Percentiles rank a stretch among this genome's conserved stretches.
Evolutionary conservation across 805 yeast genomes (phyloP).

Genomic region (Suhomyces tanzawaensis): DNA sequence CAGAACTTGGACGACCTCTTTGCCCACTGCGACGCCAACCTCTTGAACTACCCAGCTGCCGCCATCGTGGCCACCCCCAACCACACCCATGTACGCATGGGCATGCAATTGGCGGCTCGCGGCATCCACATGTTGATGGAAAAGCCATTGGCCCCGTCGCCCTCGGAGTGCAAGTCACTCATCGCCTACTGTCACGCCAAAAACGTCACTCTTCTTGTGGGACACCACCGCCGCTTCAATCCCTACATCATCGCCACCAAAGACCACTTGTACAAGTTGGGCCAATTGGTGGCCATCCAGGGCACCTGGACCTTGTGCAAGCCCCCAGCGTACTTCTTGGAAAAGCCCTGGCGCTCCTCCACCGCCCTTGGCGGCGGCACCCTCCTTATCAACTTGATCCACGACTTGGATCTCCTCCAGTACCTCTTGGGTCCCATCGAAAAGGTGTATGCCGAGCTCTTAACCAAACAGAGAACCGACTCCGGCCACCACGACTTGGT

Average conservation of each 20-base stretch:
- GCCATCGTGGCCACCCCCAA: conserved; percentile 42
- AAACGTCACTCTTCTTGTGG: conserved; percentile 31
- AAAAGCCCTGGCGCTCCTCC: conserved; percentile 33
- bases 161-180: conserved; percentile 31
- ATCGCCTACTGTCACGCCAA: conserved; percentile 20
- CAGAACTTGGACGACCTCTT: conserved; percentile 25
- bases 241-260: conserved; percentile 37
- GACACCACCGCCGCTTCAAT: conserved; percentile 42
- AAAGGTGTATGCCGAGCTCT: conserved; percentile 36
- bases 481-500: conserved; percentile 17
- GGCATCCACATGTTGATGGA: conserved; percentile 37
- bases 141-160: conserved; percentile 33
- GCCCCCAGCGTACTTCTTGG: conserved; percentile 32
- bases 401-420: conserved; percentile 38
- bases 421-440: conserved; percentile 39
- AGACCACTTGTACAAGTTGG: conserved; percentile 26
- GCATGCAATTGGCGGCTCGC: conserved; percentile 28
- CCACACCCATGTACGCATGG: conserved; percentile 34
- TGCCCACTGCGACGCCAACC: conserved; percentile 18
- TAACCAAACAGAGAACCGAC: conserved; percentile 27
- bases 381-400: conserved; percentile 36
- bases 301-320: conserved; percentile 40
- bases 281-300: conserved; percentile 34
- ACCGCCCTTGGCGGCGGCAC: conserved; percentile 34
- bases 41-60: conserved; percentile 28